Percentiles rank a stretch among this genome's conserved stretches.
phyloP scores from a whole-genome alignment of 495 filamentous ascomycete genomes.

The Penicillium arizonense region DNA sequence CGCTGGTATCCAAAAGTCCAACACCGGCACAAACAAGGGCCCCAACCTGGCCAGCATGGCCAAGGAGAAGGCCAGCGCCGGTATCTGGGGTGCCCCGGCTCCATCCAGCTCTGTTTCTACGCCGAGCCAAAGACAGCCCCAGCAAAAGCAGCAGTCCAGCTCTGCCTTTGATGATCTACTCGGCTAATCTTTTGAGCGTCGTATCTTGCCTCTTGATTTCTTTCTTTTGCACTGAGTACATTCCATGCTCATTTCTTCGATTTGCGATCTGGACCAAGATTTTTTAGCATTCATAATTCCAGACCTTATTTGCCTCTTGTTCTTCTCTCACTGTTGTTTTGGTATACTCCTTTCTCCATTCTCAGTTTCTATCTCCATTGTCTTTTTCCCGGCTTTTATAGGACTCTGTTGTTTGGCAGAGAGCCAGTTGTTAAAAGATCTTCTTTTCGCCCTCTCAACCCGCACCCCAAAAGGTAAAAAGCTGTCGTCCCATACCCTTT shows the following conservation, averaged over 20 bases:
- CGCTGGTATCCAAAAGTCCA: slow-evolving; percentile 74
- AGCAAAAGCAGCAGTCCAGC: slow-evolving; percentile 42
- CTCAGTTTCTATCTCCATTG: background rate
- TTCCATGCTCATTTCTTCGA: background rate
- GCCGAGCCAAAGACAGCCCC: slow-evolving; percentile 26
- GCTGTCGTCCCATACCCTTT: too few relatives aligned
- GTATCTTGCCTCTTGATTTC: background rate
- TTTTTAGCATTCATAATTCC: slow-evolving; percentile 8
- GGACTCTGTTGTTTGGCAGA: too few relatives aligned
- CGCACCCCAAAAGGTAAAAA: too few relatives aligned
- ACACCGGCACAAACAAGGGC: slow-evolving; percentile 61
- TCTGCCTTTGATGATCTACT: slow-evolving; percentile 62
- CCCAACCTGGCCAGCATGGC: slow-evolving; percentile 85
- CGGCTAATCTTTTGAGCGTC: slow-evolving; percentile 40
- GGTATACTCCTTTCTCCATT: background rate
- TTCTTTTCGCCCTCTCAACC: background rate
- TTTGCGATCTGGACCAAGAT: slow-evolving; percentile 3
- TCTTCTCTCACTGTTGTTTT: background rate
- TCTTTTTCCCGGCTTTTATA: background rate
- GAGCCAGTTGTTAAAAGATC: background rate
- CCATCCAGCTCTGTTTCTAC: slow-evolving; percentile 29
- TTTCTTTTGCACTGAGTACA: background rate
- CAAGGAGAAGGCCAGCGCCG: slow-evolving; percentile 91
- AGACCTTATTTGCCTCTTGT: background rate
- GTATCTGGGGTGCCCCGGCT: slow-evolving; percentile 81